These are phyloP conservation scores for Candida montana DNA, from an alignment of 805 yeast genomes.

Conservation along the genomic window DNA sequence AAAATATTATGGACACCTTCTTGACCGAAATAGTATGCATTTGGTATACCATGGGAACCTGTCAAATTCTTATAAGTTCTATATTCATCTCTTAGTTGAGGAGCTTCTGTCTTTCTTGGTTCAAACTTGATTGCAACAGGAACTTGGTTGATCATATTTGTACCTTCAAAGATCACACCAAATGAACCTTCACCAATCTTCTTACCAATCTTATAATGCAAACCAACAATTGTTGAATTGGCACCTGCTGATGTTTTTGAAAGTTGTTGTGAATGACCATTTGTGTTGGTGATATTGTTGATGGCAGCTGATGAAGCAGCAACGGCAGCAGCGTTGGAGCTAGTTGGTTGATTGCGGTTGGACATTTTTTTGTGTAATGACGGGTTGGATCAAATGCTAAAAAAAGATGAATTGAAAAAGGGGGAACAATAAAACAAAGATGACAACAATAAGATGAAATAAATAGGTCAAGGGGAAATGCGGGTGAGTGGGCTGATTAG, in stretches of 20 bases:
- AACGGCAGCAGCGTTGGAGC: conserved; percentile 24
- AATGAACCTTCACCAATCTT: conserved; percentile 87
- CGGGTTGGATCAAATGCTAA: conserved; percentile 2
- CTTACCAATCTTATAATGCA: conserved; percentile 74
- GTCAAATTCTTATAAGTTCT: conserved; percentile 69
- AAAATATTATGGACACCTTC: conserved; percentile 77
- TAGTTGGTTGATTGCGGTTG: conserved; percentile 3
- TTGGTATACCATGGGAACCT: conserved; percentile 71
- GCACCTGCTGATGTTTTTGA: conserved; percentile 4
- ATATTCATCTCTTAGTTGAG: conserved; percentile 77
- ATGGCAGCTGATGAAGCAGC: conserved; percentile 27
- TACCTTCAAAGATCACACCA: conserved; percentile 81
- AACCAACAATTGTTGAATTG: conserved; percentile 35
- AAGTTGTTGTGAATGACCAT: conserved; percentile 2
- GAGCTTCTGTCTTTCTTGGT: conserved; percentile 76
- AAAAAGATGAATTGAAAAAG: background rate
- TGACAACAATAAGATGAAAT: background rate
- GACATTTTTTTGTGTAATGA: conserved; percentile 6
- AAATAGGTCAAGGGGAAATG: background rate
- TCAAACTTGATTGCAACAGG: conserved; percentile 78
- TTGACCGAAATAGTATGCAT: conserved; percentile 79
- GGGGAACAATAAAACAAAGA: background rate
- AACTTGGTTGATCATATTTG: conserved; percentile 56
- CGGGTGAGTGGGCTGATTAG: too few species aligned
- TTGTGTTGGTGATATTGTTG: conserved; percentile 23